Evolutionary conservation across 495 filamentous ascomycete species (phyloP).

Genomic region (Podospora australis): DNA sequence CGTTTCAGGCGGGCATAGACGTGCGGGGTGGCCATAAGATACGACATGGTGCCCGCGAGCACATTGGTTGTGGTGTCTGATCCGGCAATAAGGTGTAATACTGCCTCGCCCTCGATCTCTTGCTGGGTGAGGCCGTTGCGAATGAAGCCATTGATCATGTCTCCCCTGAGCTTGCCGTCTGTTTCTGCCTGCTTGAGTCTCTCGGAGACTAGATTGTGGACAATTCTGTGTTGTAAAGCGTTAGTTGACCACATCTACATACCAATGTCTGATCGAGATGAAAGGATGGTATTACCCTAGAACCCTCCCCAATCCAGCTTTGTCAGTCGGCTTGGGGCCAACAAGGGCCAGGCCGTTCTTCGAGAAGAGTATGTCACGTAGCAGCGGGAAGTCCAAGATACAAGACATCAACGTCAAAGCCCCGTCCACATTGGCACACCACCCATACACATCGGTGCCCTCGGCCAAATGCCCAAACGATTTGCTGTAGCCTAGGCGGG

Average conservation of each 20-base stretch:
- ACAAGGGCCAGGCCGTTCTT: neutral
- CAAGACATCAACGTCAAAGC: neutral
- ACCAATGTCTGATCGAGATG: neutral
- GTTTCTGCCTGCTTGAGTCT: neutral
- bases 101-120: slow-evolving; percentile 34
- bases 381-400: slow-evolving; percentile 1
- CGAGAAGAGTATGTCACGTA: slow-evolving; percentile 3
- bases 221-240: neutral
- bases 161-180: neutral
- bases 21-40: slow-evolving; percentile 37
- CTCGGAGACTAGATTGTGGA: slow-evolving; percentile 3
- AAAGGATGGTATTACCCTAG: slow-evolving; percentile 1
- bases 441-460: slow-evolving; percentile 7
- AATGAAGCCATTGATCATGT: slow-evolving; percentile 23
- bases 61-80: slow-evolving; percentile 56
- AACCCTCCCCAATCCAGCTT: slow-evolving; percentile 2
- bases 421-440: neutral
- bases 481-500: slow-evolving; percentile 43
- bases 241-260: neutral
- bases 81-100: slow-evolving; percentile 48
- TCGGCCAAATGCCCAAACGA: slow-evolving; percentile 29
- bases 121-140: slow-evolving; percentile 32
- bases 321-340: slow-evolving; percentile 4
- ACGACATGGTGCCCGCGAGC: slow-evolving; percentile 49
- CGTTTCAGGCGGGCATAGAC: slow-evolving; percentile 49